These are phyloP conservation scores for Agaricales sp. DNA, from an alignment of 1,284 basidiomycete species.

Conservation along the genomic window DNA sequence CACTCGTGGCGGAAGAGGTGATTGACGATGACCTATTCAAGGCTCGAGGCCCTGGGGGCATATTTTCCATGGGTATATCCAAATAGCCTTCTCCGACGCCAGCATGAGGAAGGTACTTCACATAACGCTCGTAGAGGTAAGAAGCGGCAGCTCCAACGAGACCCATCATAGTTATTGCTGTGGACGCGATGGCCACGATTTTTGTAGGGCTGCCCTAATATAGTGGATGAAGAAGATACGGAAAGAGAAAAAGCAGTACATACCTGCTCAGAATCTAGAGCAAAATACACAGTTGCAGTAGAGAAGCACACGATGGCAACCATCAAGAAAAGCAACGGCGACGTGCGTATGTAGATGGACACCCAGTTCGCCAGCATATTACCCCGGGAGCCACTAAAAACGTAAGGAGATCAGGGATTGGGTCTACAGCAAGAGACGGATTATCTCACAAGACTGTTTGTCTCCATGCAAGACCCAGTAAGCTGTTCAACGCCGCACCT, in stretches of 20 bases:
- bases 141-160: neutral
- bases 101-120: neutral
- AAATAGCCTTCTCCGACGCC: too few relatives aligned
- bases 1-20: too few relatives aligned
- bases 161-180: neutral
- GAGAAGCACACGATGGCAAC: conserved; percentile 50
- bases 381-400: conserved; percentile 22
- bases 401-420: too few relatives aligned
- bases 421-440: conserved; percentile 8
- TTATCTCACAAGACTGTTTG: conserved; percentile 48
- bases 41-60: too few relatives aligned
- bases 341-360: neutral
- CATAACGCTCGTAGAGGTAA: neutral
- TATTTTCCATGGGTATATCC: too few relatives aligned
- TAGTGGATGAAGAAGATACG: neutral
- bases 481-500: conserved; percentile 47
- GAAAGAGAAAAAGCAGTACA: neutral
- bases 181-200: neutral
- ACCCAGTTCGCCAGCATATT: conserved; percentile 28
- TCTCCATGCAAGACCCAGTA: conserved; percentile 48
- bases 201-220: neutral
- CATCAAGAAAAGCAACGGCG: conserved; percentile 34
- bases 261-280: conserved; percentile 39
- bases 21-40: too few relatives aligned
- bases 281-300: conserved; percentile 42